Evolutionary conservation across 176 grass and related monocot genomes (phyloP).

Genomic region (Typha latifolia): DNA sequence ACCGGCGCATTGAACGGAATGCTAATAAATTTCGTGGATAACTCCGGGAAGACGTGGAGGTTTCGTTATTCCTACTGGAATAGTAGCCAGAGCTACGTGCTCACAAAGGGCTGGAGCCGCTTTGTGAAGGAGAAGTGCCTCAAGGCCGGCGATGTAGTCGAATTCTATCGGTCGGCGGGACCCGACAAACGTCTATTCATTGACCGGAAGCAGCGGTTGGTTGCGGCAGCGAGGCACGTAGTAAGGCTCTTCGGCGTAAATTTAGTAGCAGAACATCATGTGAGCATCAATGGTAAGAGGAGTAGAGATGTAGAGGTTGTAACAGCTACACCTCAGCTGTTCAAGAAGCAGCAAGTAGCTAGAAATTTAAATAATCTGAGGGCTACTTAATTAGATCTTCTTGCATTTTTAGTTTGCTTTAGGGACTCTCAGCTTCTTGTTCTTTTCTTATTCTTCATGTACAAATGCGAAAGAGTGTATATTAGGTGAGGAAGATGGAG

Average conservation of each 20-base stretch:
- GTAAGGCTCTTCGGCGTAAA: constrained; percentile 72
- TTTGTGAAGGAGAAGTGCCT: constrained; percentile 90
- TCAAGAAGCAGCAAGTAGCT: too few species aligned
- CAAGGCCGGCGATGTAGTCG: constrained; percentile 57
- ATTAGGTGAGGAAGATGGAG: too few species aligned
- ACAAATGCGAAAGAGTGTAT: too few species aligned
- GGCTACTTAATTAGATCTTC: too few species aligned
- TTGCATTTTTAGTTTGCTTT: too few species aligned
- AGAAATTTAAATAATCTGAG: too few species aligned
- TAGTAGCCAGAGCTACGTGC: constrained; percentile 98
- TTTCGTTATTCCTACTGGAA: constrained; percentile 97
- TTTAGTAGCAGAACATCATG: constrained; percentile 1
- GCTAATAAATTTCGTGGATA: constrained; percentile 81
- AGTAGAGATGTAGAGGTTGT: too few species aligned
- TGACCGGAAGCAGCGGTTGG: constrained; percentile 45
- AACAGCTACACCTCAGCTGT: too few species aligned
- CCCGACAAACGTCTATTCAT: constrained; percentile 52
- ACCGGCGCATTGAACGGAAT: constrained; percentile 45
- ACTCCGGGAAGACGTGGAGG: constrained; percentile 61
- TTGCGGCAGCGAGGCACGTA: not conserved
- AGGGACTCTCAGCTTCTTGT: too few species aligned
- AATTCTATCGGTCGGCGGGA: constrained; percentile 42
- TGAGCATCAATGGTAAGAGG: too few species aligned
- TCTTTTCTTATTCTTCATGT: too few species aligned
- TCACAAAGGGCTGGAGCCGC: constrained; percentile 87